phyloP scores from a whole-genome alignment of 2,329 filamentous ascomycete genomes.

The Aspergillus tubingensis region DNA sequence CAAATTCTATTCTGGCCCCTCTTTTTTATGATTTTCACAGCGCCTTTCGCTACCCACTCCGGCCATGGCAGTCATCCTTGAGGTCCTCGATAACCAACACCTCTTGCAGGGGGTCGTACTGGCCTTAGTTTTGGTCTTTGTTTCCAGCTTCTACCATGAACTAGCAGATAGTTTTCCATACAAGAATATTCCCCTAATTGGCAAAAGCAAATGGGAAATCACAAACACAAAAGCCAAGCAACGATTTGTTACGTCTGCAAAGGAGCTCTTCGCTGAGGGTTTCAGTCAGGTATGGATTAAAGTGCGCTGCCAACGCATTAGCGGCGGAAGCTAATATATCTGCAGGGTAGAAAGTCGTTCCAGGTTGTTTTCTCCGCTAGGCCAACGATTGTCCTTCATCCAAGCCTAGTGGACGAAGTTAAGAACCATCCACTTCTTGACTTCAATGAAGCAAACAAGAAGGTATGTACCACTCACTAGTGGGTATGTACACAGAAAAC shows the following conservation, averaged over 20 bases:
- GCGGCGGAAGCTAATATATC: background rate
- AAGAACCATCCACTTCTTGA: slow-evolving; percentile 33
- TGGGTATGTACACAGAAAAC: background rate
- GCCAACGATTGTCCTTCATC: slow-evolving; percentile 33
- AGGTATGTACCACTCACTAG: slow-evolving; percentile 13
- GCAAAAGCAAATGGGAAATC: slow-evolving; percentile 32
- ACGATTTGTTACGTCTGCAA: slow-evolving; percentile 28
- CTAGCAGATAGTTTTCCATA: slow-evolving; percentile 31
- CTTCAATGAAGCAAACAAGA: slow-evolving; percentile 28
- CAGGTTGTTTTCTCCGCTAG: slow-evolving; percentile 28
- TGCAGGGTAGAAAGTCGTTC: slow-evolving; percentile 28
- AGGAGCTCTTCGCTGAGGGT: slow-evolving; percentile 28
- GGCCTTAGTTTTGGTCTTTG: slow-evolving; percentile 22
- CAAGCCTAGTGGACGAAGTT: slow-evolving; percentile 34
- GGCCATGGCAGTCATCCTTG: slow-evolving; percentile 27
- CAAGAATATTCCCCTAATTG: slow-evolving; percentile 30
- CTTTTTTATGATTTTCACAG: background rate
- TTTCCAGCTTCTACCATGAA: slow-evolving; percentile 28
- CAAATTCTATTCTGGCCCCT: background rate
- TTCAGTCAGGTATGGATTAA: slow-evolving; percentile 28
- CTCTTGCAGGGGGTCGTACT: slow-evolving; percentile 24
- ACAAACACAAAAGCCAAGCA: slow-evolving; percentile 33
- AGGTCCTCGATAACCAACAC: slow-evolving; percentile 26
- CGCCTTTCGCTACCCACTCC: background rate
- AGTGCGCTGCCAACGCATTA: background rate